These are phyloP conservation scores for Ananas comosus DNA, from an alignment of 176 grass and related monocot genomes.

Conservation along the genomic window DNA sequence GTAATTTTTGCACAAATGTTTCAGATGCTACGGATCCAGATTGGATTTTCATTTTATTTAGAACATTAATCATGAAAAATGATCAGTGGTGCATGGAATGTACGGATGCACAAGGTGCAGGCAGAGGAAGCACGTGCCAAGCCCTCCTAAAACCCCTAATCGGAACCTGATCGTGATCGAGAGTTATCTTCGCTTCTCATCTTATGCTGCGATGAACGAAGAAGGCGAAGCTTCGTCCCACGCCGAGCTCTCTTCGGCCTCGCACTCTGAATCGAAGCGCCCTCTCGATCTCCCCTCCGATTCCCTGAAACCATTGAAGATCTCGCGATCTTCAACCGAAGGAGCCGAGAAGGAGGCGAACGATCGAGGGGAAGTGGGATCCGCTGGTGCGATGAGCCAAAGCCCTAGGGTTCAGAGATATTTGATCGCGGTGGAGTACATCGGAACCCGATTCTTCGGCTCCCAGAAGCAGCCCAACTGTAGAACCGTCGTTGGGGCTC, in stretches of 20 bases:
- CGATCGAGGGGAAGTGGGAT: neutral
- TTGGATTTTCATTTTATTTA: too few relatives aligned
- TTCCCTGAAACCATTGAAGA: conserved; percentile 9
- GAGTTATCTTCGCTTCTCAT: neutral
- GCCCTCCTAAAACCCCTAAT: neutral
- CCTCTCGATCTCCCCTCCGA: conserved; percentile 1
- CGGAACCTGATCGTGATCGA: neutral
- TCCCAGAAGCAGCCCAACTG: conserved; percentile 76
- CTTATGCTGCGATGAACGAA: neutral
- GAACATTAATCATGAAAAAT: too few relatives aligned
- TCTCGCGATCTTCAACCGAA: neutral
- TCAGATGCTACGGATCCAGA: too few relatives aligned
- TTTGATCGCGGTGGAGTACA: conserved; percentile 77
- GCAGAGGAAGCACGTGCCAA: neutral
- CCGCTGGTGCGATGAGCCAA: conserved; percentile 26
- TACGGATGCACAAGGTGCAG: too few relatives aligned
- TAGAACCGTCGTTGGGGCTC: conserved; percentile 77
- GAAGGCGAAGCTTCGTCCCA: neutral
- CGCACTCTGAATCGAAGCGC: conserved; percentile 4
- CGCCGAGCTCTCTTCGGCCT: neutral
- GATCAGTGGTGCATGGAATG: too few relatives aligned
- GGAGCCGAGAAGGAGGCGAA: neutral
- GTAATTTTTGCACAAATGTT: too few relatives aligned
- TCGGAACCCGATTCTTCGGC: conserved; percentile 72
- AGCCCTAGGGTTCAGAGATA: conserved; percentile 71